Evolutionary conservation across 768 basidiomycete species (phyloP), one percentile per base, ranked within the genome.

Genomic region (Chlorophyllum brunneum): DNA sequence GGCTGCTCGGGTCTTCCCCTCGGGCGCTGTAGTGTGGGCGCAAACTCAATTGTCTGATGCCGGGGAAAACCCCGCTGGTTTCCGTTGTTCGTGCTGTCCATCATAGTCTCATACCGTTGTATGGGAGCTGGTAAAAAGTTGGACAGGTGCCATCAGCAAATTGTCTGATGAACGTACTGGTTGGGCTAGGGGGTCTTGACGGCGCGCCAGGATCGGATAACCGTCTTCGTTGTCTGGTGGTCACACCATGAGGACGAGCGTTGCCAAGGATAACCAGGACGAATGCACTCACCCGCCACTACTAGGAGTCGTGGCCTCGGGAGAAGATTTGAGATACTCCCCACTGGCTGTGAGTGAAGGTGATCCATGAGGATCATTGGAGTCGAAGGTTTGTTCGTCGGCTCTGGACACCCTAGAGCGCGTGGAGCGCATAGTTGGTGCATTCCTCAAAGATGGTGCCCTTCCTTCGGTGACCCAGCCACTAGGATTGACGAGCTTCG

Each of bases 401-500:
- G 31, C 30, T n/a, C n/a, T n/a, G n/a, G n/a, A n/a, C n/a, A n/a
- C n/a, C n/a, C n/a, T n/a, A n/a, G n/a, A n/a, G n/a, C n/a, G n/a
- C n/a, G n/a, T n/a, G n/a, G n/a, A n/a, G n/a, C n/a, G n/a, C n/a
- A n/a, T n/a, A 4, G 29, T 40, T 2, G 37, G 16, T 4, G 22
- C 18, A 20, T 39, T 38, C 27, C 44, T 53, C 22, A 31, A n/a
- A 23, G 51, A 56, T 38, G 40, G 60, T 56, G 59, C 58, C 30
- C 40, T 60, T n/a, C 72, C 75, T 54, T 81, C 78, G 48, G 76
- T 81, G 20, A 89, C 75, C 78, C 76, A 81, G 4, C 89, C 88
- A 58, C 80, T 90, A 2, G 89, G 89, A 61, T 90, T 78, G 22
- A 92, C 73, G 1, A 78, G 80, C 61, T 80, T 81, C 5, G 85